Percentiles rank a stretch among this genome's conserved stretches.
Evolutionary conservation across 1,284 basidiomycete genomes (phyloP).

Genomic region (Trichosporon inkin): DNA sequence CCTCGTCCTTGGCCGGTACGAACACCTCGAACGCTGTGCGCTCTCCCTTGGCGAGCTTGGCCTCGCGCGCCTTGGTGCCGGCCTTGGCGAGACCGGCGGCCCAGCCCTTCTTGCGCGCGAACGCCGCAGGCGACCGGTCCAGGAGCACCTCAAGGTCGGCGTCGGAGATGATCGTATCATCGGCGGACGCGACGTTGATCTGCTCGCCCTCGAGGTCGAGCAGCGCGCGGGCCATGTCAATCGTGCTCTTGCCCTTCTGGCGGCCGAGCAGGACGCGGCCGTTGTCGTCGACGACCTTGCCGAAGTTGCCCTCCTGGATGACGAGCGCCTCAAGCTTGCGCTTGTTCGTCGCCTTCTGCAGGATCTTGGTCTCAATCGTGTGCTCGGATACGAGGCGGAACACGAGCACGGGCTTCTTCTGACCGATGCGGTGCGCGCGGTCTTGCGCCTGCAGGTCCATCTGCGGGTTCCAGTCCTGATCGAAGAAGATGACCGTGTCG

Average conservation of each 20-base stretch:
- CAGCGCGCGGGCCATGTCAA: conserved; percentile 75
- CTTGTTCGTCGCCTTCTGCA: conserved; percentile 81
- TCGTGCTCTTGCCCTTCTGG: conserved; percentile 57
- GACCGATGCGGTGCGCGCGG: conserved; percentile 90
- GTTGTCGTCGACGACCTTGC: conserved; percentile 56
- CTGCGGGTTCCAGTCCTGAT: conserved; percentile 93
- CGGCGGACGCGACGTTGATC: conserved; percentile 77
- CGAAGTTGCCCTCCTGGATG: conserved; percentile 84
- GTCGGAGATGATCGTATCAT: conserved; percentile 73
- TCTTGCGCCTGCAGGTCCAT: conserved; percentile 97
- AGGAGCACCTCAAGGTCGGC: conserved; percentile 72
- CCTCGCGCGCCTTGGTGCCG: conserved; percentile 35
- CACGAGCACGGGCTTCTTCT: conserved; percentile 79
- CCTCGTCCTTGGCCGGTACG: conserved; percentile 64
- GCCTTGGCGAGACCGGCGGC: conserved; percentile 40
- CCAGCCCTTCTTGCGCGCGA: conserved; percentile 76
- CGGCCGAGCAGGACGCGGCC: conserved; percentile 54
- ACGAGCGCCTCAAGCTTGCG: conserved; percentile 87
- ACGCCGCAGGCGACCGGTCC: conserved; percentile 76
- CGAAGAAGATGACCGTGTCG: conserved; percentile 92
- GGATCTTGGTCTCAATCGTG: conserved; percentile 86
- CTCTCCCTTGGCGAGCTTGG: conserved; percentile 48
- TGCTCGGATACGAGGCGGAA: conserved; percentile 82
- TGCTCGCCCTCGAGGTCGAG: conserved; percentile 80
- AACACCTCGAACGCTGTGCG: conserved; percentile 73